These are phyloP conservation scores for Helotiales sp. DNA, from an alignment of 2,329 filamentous ascomycete species.

Conservation along the genomic window DNA sequence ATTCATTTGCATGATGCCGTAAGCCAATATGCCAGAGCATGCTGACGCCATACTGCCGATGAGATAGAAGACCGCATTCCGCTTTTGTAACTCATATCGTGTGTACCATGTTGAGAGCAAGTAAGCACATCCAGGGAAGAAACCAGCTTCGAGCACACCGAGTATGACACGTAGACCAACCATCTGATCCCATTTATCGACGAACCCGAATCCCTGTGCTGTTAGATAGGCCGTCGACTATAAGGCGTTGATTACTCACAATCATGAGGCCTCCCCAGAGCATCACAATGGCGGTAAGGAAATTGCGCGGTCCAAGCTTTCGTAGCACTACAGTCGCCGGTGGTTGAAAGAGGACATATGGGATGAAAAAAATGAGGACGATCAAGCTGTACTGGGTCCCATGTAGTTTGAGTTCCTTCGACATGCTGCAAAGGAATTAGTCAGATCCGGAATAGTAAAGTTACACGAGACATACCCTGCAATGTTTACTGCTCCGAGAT, in stretches of 20 bases:
- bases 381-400: constrained; percentile 23
- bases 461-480: constrained; percentile 56
- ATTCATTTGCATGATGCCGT: constrained; percentile 58
- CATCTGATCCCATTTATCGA: constrained; percentile 38
- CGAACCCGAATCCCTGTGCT: constrained; percentile 44
- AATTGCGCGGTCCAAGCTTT: constrained; percentile 65
- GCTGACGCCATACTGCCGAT: constrained; percentile 69
- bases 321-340: constrained; percentile 72
- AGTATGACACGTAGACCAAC: constrained; percentile 39
- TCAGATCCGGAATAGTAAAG: background rate
- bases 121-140: constrained; percentile 49
- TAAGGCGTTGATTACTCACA: constrained; percentile 28
- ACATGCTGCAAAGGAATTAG: constrained; percentile 27
- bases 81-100: constrained; percentile 69
- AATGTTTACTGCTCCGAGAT: constrained; percentile 74
- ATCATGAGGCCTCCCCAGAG: constrained; percentile 53
- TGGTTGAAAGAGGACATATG: constrained; percentile 74
- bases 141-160: constrained; percentile 40
- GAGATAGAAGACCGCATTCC: constrained; percentile 72
- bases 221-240: background rate
- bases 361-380: constrained; percentile 72
- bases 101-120: constrained; percentile 50
- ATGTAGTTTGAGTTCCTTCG: constrained; percentile 25
- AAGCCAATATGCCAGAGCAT: constrained; percentile 72
- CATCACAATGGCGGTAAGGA: constrained; percentile 55